These are phyloP conservation scores for Acacia acuminata DNA, from an alignment of 306 rosid genomes.

Conservation along the genomic window DNA sequence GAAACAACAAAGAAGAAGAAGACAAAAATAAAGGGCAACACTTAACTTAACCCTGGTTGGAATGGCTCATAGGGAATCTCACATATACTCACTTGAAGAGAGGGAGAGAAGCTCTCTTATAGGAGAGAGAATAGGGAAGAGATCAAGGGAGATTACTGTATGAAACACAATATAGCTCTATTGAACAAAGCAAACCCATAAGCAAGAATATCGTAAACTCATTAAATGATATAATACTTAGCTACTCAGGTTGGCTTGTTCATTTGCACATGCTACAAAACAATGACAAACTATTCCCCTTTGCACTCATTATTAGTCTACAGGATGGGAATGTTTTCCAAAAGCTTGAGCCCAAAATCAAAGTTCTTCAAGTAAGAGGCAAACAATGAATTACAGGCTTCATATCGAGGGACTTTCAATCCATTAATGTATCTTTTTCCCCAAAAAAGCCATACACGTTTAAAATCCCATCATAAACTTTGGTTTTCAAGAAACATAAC, in stretches of 20 bases:
- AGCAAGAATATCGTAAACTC: not conserved
- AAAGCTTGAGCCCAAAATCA: not conserved
- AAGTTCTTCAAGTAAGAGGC: not conserved
- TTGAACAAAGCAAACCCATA: too few relatives aligned
- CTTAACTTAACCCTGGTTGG: too few relatives aligned
- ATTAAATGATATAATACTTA: not conserved
- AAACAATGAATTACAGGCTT: not conserved
- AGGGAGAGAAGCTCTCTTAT: too few relatives aligned
- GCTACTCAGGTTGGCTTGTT: not conserved
- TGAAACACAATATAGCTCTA: not conserved
- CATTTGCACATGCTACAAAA: constrained; percentile 4
- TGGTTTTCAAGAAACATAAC: constrained; percentile 17
- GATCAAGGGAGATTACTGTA: too few relatives aligned
- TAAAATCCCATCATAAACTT: constrained; percentile 16
- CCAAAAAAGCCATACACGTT: not conserved
- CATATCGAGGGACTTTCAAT: constrained; percentile 2
- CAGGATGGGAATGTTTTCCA: not conserved
- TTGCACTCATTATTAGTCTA: not conserved
- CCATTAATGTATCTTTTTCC: not conserved
- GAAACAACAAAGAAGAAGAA: too few relatives aligned
- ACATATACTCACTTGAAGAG: too few relatives aligned
- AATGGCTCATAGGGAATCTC: too few relatives aligned
- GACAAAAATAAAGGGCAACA: too few relatives aligned
- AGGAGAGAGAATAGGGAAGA: too few relatives aligned
- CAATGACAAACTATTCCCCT: not conserved